Conservation (phyloP, 345 rosid genomes). For the Dipteronia sinensis region DNA sequence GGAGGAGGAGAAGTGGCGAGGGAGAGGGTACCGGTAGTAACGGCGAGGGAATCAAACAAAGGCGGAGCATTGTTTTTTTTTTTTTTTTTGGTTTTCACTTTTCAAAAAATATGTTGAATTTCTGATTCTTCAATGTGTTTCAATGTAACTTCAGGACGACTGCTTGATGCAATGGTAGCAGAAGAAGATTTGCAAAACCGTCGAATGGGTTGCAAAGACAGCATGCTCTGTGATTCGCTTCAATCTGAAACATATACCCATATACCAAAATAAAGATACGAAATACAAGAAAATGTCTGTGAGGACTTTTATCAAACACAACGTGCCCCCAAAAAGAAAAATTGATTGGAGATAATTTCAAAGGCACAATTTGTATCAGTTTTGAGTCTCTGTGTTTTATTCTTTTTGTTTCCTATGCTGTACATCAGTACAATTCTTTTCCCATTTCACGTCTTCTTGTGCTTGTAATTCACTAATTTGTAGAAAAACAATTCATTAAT, state of each 20-base stretch:
- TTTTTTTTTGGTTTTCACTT: too few relatives aligned
- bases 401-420: too few relatives aligned
- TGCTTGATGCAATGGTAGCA: constrained; percentile 29
- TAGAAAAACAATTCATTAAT: too few relatives aligned
- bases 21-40: constrained; percentile 36
- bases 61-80: constrained; percentile 51
- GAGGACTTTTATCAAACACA: constrained; percentile 8
- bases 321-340: background rate
- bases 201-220: constrained; percentile 56
- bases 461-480: too few relatives aligned
- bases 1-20: constrained; percentile 41
- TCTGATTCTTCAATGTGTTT: background rate
- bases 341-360: too few relatives aligned
- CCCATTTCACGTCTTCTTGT: too few relatives aligned
- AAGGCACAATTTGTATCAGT: too few relatives aligned
- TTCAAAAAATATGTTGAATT: too few relatives aligned
- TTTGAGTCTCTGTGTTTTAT: too few relatives aligned
- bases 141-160: constrained; percentile 19
- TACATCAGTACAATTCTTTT: too few relatives aligned
- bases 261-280: background rate
- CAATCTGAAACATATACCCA: constrained; percentile 49
- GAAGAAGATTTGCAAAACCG: constrained; percentile 48
- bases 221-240: constrained; percentile 54
- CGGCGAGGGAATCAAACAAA: constrained; percentile 46
- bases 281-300: background rate